phyloP scores from a whole-genome alignment of 1,284 basidiomycete genomes.

The Coniferiporia weirii region DNA sequence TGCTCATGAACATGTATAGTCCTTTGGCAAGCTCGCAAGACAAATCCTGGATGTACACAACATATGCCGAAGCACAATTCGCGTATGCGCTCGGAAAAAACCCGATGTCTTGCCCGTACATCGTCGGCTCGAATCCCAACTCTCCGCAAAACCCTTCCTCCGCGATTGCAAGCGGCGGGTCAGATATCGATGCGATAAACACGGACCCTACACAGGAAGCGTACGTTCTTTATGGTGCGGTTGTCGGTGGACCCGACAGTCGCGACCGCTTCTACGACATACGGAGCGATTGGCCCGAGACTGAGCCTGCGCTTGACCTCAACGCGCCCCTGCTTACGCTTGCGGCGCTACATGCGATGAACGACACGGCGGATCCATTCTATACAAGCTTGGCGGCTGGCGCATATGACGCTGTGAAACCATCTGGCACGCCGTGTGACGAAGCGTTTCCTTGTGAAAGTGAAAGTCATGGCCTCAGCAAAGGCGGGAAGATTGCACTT shows the following conservation, averaged over 20 bases:
- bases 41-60: conserved; percentile 58
- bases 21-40: conserved; percentile 59
- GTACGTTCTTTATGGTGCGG: conserved; percentile 80
- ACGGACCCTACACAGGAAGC: conserved; percentile 65
- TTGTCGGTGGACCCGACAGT: conserved; percentile 82
- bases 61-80: conserved; percentile 71
- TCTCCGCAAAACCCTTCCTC: conserved; percentile 87
- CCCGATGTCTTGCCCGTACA: conserved; percentile 77
- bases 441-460: conserved; percentile 53
- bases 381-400: conserved; percentile 67
- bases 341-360: conserved; percentile 66
- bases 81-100: conserved; percentile 84
- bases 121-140: conserved; percentile 86
- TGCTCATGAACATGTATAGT: conserved; percentile 75
- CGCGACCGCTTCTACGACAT: conserved; percentile 79
- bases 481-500: conserved; percentile 64
- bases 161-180: conserved; percentile 79
- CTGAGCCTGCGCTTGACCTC: conserved; percentile 79
- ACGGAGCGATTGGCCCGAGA: conserved; percentile 77
- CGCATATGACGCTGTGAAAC: conserved; percentile 57
- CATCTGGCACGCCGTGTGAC: conserved; percentile 72
- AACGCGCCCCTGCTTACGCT: conserved; percentile 83
- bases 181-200: conserved; percentile 61
- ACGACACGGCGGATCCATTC: conserved; percentile 70
- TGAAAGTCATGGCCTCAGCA: conserved; percentile 45